These are phyloP conservation scores for Gnaphalium uliginosum DNA, from an alignment of 129 eudicot genomes.

Conservation along the genomic window DNA sequence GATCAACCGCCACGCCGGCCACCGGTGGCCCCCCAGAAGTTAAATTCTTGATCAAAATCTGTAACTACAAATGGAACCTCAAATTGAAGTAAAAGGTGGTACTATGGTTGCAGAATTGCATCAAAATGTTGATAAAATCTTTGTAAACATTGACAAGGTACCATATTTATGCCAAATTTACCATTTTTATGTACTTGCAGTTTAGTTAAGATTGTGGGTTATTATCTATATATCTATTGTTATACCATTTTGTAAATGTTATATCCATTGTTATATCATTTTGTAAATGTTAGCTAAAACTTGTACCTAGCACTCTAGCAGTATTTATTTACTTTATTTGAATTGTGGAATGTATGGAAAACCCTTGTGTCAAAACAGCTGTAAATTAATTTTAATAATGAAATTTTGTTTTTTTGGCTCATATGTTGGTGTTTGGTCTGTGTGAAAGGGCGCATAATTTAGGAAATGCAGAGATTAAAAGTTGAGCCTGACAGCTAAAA, in stretches of 20 bases:
- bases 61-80: not conserved
- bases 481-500: too few species aligned
- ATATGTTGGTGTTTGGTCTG: too few species aligned
- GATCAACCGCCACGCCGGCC: not conserved
- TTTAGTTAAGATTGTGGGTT: not conserved
- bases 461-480: too few species aligned
- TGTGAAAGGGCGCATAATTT: too few species aligned
- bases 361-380: not conserved
- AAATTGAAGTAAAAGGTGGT: not conserved
- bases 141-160: constrained; percentile 1
- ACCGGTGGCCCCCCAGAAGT: too few species aligned
- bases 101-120: not conserved
- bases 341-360: too few species aligned
- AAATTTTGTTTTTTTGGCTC: too few species aligned
- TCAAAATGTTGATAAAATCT: not conserved
- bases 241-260: too few species aligned
- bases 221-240: not conserved
- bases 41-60: not conserved
- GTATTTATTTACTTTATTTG: not conserved
- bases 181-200: not conserved
- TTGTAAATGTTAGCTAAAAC: too few species aligned
- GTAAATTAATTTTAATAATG: not conserved
- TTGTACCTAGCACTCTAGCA: not conserved
- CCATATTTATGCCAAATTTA: not conserved
- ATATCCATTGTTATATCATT: not conserved